Conservation (phyloP, 2,329 filamentous ascomycete species). For the Apiospora arundinis region DNA sequence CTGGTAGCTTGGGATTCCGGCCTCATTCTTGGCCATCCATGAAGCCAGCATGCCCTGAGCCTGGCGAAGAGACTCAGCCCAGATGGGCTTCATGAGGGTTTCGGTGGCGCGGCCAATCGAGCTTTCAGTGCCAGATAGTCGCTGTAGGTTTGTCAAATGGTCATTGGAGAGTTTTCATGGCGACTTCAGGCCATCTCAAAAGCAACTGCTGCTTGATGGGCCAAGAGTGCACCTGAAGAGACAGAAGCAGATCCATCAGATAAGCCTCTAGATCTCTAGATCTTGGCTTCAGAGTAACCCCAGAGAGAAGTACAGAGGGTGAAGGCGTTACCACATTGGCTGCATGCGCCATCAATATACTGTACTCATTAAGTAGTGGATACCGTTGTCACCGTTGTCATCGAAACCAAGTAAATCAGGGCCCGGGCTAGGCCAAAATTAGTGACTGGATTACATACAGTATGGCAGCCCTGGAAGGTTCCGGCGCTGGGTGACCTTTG, state of each 20-base stretch:
- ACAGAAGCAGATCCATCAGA: too few relatives aligned
- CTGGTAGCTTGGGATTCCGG: constrained; percentile 30
- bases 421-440: neutral
- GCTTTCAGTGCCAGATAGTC: too few relatives aligned
- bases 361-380: neutral
- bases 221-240: too few relatives aligned
- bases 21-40: constrained; percentile 32
- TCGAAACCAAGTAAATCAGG: neutral
- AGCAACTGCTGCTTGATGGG: too few relatives aligned
- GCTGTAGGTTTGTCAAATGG: too few relatives aligned
- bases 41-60: constrained; percentile 36
- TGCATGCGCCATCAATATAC: neutral
- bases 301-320: too few relatives aligned
- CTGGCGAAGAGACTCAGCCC: constrained; percentile 25
- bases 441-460: neutral
- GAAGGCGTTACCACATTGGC: neutral
- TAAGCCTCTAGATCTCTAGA: too few relatives aligned
- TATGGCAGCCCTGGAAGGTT: neutral
- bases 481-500: neutral
- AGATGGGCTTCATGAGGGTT: constrained; percentile 39
- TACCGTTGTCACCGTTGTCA: neutral
- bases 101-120: constrained; percentile 39
- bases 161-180: too few relatives aligned
- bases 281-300: too few relatives aligned
- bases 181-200: too few relatives aligned